Evolutionary conservation across 768 basidiomycete species (phyloP).

Genomic region (Crepidotus variabilis): DNA sequence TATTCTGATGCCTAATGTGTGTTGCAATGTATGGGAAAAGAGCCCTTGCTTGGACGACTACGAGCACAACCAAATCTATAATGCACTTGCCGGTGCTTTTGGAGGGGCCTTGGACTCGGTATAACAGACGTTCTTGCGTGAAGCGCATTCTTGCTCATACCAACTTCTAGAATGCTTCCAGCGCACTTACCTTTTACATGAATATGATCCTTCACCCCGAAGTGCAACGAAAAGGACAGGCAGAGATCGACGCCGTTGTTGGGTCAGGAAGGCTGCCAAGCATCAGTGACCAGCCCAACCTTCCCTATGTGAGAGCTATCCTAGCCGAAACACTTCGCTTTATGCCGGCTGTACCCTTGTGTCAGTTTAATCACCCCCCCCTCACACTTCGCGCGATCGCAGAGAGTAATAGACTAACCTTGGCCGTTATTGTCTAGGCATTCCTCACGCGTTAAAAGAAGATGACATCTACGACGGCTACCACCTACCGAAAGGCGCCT

Average conservation of each 20-base stretch:
- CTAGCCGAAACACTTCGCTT: slow-evolving; percentile 45
- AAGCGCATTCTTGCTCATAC: not conserved
- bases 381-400: too few species aligned
- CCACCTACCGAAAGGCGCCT: slow-evolving; percentile 38
- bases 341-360: slow-evolving; percentile 40
- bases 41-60: not conserved
- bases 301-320: slow-evolving; percentile 47
- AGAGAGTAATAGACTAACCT: too few species aligned
- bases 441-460: slow-evolving; percentile 17
- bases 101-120: not conserved
- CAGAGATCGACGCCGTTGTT: slow-evolving; percentile 33
- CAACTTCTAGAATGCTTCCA: slow-evolving; percentile 29
- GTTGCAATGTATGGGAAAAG: not conserved
- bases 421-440: slow-evolving; percentile 10
- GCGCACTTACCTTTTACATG: slow-evolving; percentile 40
- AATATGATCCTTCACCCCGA: slow-evolving; percentile 41
- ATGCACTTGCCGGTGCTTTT: not conserved
- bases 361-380: too few species aligned
- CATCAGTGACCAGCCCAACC: slow-evolving; percentile 34
- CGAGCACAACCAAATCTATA: not conserved
- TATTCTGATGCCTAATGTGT: not conserved
- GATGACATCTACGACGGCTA: slow-evolving; percentile 26
- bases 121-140: not conserved
- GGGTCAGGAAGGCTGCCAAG: slow-evolving; percentile 33
- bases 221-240: slow-evolving; percentile 36